Percentiles rank a stretch among this genome's conserved stretches.
Conservation (phyloP, 805 yeast species). For the Starmerella apis region DNA sequence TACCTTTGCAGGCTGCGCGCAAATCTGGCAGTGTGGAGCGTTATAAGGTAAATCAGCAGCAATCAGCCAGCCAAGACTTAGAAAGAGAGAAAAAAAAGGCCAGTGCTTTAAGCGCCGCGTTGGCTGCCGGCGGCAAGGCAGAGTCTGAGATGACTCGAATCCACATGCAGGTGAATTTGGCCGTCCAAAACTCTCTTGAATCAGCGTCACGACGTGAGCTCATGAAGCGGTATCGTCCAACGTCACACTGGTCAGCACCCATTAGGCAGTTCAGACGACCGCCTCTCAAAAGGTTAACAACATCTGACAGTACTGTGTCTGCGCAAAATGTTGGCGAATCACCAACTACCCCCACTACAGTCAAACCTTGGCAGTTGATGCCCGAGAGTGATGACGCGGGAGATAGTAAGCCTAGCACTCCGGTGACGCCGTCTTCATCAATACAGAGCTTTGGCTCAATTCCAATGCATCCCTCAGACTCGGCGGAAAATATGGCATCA, state of each 20-base stretch:
- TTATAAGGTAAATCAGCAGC: neutral
- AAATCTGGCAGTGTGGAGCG: neutral
- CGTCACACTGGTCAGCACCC: slow-evolving; percentile 23
- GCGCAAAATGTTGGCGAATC: neutral
- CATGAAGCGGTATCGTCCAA: slow-evolving; percentile 18
- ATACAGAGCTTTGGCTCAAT: slow-evolving; percentile 1
- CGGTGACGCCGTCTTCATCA: slow-evolving; percentile 5
- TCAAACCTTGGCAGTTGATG: slow-evolving; percentile 1
- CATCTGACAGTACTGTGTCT: slow-evolving; percentile 1
- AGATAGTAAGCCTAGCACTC: neutral
- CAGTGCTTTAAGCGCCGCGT: slow-evolving; percentile 22
- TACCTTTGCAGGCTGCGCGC: neutral
- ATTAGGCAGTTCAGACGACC: slow-evolving; percentile 2
- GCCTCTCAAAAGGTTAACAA: slow-evolving; percentile 5
- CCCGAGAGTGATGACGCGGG: neutral
- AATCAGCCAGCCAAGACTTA: neutral
- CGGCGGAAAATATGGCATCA: neutral
- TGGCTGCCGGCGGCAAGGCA: slow-evolving; percentile 21
- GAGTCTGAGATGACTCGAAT: slow-evolving; percentile 20
- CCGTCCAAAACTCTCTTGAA: slow-evolving; percentile 9
- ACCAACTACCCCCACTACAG: neutral
- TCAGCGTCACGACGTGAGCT: slow-evolving; percentile 7
- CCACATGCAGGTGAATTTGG: slow-evolving; percentile 17
- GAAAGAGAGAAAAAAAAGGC: slow-evolving; percentile 11
- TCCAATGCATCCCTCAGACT: neutral